These are phyloP conservation scores for Wickerhamomyces xylosicus DNA, from an alignment of 805 yeast genomes.

Conservation along the genomic window DNA sequence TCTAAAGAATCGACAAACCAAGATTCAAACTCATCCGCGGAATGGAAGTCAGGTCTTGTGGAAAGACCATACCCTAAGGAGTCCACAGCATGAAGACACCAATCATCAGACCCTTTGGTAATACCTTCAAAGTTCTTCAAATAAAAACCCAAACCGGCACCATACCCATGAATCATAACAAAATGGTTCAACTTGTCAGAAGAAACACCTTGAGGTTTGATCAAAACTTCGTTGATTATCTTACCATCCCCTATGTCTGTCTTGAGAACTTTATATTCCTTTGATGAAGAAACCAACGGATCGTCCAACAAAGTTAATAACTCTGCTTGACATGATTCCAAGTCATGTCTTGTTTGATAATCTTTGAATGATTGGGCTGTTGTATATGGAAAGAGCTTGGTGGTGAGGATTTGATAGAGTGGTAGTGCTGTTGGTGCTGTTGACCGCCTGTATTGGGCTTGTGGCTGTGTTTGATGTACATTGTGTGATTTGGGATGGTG, in stretches of 20 bases:
- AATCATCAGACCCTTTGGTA: slow-evolving; percentile 26
- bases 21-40: slow-evolving; percentile 20
- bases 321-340: slow-evolving; percentile 35
- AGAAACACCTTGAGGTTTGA: slow-evolving; percentile 37
- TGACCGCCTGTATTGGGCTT: slow-evolving; percentile 32
- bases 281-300: slow-evolving; percentile 25
- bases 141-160: slow-evolving; percentile 87
- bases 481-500: too few relatives aligned
- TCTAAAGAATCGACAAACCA: slow-evolving; percentile 46
- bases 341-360: slow-evolving; percentile 28
- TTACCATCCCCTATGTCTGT: slow-evolving; percentile 34
- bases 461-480: too few relatives aligned
- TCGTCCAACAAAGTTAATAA: slow-evolving; percentile 23
- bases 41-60: slow-evolving; percentile 59
- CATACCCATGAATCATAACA: slow-evolving; percentile 87
- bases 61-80: slow-evolving; percentile 87
- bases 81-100: slow-evolving; percentile 82
- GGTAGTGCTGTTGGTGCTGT: slow-evolving; percentile 67
- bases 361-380: slow-evolving; percentile 43
- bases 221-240: slow-evolving; percentile 68
- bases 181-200: slow-evolving; percentile 30
- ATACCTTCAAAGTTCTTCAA: slow-evolving; percentile 59
- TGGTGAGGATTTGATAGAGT: slow-evolving; percentile 32
- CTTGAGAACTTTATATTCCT: slow-evolving; percentile 20
- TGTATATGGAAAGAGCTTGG: slow-evolving; percentile 48